Percentiles rank a stretch among this genome's conserved stretches.
These are phyloP conservation scores for Ceratocystiopsis minuta DNA, from an alignment of 2,329 filamentous ascomycete species.

Conservation along the genomic window DNA sequence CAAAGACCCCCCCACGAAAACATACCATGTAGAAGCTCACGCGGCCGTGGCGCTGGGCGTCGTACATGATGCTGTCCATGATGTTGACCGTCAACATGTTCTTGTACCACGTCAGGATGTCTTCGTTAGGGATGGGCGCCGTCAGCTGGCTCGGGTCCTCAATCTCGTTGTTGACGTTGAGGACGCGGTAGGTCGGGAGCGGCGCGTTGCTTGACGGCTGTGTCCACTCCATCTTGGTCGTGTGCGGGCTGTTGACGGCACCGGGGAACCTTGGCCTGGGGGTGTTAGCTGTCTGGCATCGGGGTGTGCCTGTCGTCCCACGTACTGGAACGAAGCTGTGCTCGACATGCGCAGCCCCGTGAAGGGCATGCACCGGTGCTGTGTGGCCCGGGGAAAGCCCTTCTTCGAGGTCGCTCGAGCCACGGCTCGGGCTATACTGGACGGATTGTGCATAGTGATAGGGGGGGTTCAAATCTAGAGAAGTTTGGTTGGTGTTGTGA, in stretches of 20 bases:
- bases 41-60: not conserved
- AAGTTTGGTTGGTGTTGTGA: too few relatives aligned
- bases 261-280: not conserved
- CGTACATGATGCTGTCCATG: not conserved
- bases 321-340: not conserved
- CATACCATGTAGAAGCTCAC: not conserved
- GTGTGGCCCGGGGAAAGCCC: not conserved
- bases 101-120: not conserved
- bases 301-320: too few relatives aligned
- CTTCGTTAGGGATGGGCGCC: not conserved
- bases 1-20: too few relatives aligned
- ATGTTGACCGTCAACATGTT: not conserved
- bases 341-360: not conserved
- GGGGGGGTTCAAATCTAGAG: too few relatives aligned
- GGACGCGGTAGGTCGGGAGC: not conserved
- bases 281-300: not conserved
- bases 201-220: not conserved
- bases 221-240: not conserved
- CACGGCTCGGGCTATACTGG: too few relatives aligned
- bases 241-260: not conserved
- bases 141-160: not conserved
- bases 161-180: not conserved
- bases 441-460: too few relatives aligned
- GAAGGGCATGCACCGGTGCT: not conserved
- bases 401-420: too few relatives aligned